A percentile compares a stretch with the other conserved stretches of the same genome.
phyloP scores from a whole-genome alignment of 140 eudicot genomes.

The Stevia rebaudiana region DNA sequence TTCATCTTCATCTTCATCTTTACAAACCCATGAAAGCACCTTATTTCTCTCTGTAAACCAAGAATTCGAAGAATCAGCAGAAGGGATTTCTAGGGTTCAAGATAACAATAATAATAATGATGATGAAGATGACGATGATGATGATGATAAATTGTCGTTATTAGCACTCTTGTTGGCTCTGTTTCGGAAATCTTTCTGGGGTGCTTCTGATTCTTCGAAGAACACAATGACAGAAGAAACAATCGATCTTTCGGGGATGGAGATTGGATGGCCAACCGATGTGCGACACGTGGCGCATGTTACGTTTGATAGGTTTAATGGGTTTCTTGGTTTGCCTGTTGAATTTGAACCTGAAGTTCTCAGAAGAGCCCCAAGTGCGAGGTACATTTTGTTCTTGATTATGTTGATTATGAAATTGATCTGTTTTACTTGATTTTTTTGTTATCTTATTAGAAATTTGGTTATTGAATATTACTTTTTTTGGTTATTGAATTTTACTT shows the following conservation, averaged over 20 bases:
- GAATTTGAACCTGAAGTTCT: constrained; percentile 92
- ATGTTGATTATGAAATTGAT: too few relatives aligned
- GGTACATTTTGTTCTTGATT: constrained; percentile 39
- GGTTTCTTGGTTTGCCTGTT: constrained; percentile 96
- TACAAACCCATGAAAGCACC: constrained; percentile 35
- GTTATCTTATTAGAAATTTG: neutral
- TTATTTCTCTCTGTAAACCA: constrained; percentile 17
- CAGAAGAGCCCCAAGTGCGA: constrained; percentile 90
- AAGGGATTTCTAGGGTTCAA: constrained; percentile 27
- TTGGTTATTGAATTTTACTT: too few relatives aligned
- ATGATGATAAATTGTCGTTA: constrained; percentile 46
- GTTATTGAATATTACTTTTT: too few relatives aligned
- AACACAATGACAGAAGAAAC: constrained; percentile 30
- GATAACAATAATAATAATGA: constrained; percentile 2
- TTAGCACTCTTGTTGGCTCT: constrained; percentile 67
- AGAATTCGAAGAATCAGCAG: constrained; percentile 18
- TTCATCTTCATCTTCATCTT: constrained; percentile 44
- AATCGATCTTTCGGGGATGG: constrained; percentile 55
- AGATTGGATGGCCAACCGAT: constrained; percentile 91
- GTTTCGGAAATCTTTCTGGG: constrained; percentile 63
- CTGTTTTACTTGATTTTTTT: neutral
- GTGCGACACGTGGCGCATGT: constrained; percentile 95
- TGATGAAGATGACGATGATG: constrained; percentile 28
- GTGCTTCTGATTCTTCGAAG: neutral
- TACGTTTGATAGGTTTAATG: too few relatives aligned